These are phyloP conservation scores for Fusarium sp. DNA, from an alignment of 2,329 filamentous ascomycete species.

Conservation along the genomic window DNA sequence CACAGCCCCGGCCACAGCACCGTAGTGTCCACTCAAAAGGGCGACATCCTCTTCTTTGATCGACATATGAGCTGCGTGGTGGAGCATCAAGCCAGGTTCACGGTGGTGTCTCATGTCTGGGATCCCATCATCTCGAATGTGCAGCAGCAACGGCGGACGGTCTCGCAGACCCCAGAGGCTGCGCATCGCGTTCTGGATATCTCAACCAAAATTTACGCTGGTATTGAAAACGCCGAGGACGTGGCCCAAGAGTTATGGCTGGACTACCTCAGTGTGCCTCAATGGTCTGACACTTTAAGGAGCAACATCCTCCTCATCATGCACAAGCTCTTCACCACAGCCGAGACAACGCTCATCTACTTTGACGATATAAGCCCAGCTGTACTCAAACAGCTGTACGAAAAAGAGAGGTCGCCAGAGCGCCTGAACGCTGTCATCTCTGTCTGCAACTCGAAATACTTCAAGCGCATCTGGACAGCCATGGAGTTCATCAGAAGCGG, in stretches of 20 bases:
- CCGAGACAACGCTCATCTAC: background rate
- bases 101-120: background rate
- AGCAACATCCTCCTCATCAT: background rate
- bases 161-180: background rate
- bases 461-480: background rate
- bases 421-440: background rate
- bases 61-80: background rate
- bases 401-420: background rate
- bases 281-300: background rate
- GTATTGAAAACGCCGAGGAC: background rate
- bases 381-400: background rate
- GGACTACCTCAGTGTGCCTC: background rate
- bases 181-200: background rate
- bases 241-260: background rate
- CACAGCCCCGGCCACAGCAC: background rate
- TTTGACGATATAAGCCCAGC: background rate
- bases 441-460: background rate
- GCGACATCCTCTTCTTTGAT: background rate
- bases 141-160: background rate
- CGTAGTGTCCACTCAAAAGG: background rate
- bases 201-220: background rate
- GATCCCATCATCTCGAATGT: background rate
- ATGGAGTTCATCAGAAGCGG: background rate
- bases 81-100: background rate
- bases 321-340: background rate